Evolutionary conservation across 2,329 filamentous ascomycete species (phyloP), one percentile per base, ranked within the genome.

Genomic region (Phoma sp.): DNA sequence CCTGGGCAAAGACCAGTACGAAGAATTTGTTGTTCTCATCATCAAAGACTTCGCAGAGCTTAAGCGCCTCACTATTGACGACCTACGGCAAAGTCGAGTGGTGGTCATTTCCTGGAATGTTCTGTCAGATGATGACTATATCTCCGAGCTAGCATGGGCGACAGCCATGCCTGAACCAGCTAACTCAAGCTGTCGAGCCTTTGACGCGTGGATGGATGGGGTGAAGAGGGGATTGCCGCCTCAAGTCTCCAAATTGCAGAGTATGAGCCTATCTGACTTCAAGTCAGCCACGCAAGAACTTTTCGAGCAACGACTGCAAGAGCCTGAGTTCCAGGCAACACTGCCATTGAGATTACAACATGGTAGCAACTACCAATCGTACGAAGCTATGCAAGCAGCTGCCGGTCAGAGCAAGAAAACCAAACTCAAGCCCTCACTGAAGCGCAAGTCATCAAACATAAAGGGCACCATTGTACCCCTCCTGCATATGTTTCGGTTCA

Each of bases 401-500:
- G 29, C 14, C 18, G 18, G 29, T 39, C 14, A 37, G 18, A 28
- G 56, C 48, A 45, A 39, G 15, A 34, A 25, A 12, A 14, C 6
- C n/a, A 47, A 51, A n/a, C 9, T 5, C n/a, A 42, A 39, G 11
- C 20, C 42, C 7, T 2, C 28, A 1, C 7, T 7, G 3, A 61
- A 55, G 37, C 42, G 37, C 11, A 60, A 53, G 7, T 21, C 36
- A 2, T 25, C 25, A 3, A 17, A 28, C 11, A 42, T 14, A 7
- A 26, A 15, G n/a, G 28, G 5, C 7, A 20, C 48, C 5, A 15
- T 50, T 14, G 39, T 61, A 1, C 67, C 67, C 36, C 39, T 84
- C 0, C 64, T 89, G 1, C 85, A 89, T 54, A 79, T 85, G 61
- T 89, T 88, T 64, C 69, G 75, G 2, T 89, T 84, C 66, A 82